phyloP scores from a whole-genome alignment of 305 asterid genomes.

The Petunia hybrid region DNA sequence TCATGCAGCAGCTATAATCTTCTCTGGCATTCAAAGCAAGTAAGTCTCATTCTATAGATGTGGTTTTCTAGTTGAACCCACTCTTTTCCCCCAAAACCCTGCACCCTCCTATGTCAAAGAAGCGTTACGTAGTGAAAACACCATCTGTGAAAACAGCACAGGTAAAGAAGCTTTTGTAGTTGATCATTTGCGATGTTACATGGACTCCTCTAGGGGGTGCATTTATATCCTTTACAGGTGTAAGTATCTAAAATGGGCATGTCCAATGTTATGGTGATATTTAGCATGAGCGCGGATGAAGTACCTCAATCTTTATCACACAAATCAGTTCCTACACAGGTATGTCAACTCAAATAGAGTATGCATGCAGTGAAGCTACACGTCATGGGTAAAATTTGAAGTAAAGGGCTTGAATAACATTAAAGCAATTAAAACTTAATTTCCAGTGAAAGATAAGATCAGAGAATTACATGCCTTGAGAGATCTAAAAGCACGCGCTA shows the following conservation, averaged over 20 bases:
- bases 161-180: not conserved
- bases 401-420: not conserved
- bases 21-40: not conserved
- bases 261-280: not conserved
- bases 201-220: not conserved
- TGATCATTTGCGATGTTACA: not conserved
- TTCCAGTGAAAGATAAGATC: constrained; percentile 14
- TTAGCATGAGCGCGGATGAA: not conserved
- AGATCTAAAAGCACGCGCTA: constrained; percentile 21
- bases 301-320: not conserved
- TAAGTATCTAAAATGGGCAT: not conserved
- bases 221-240: not conserved
- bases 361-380: not conserved
- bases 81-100: not conserved
- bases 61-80: constrained; percentile 1
- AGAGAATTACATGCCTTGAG: constrained; percentile 13
- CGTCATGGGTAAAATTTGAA: not conserved
- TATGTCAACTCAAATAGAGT: constrained; percentile 8
- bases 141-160: not conserved
- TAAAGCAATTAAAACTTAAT: not conserved
- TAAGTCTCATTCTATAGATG: not conserved
- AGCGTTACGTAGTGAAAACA: not conserved
- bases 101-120: constrained; percentile 6
- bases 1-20: not conserved
- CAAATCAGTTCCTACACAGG: constrained; percentile 2